Base-by-base conservation (phyloP, 176 grass and related monocot species). In the Elymus sibiricus region DNA sequence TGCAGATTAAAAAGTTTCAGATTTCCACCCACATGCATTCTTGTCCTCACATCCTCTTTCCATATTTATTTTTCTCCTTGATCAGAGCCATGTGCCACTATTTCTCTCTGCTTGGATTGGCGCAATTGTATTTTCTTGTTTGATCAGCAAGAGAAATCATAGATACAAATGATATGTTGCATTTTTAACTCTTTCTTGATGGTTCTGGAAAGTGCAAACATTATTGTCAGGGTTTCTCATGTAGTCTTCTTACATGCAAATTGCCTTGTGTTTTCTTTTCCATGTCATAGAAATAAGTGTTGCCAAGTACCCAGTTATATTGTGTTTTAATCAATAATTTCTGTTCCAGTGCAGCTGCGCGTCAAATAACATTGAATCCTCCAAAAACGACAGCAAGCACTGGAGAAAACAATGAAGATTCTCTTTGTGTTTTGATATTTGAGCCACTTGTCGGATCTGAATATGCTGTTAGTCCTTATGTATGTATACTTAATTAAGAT, bases 321-420 rank as follows among this genome's bases (percentile, higher is more conserved):
- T 19, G 37, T 91, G 31, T 79, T 69, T 37, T 91, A 87, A 89
- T 88, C 21, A 25, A 73, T 38, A 27, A 29, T 11, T 49, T 85
- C 17, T 75, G 29, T 91, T 94, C 82, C 92, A 97, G 95, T 93
- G 69, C 92, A 95, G 95, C 90, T 91, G 95, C 92, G 62, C 88
- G 86, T 59, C 90, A 93, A 77, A 88, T 95, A 70, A 91, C 90
- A 53, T 83, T 97, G 78, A 93, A 85, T 64, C 71, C 92, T 51
- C 73, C 64, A 24, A 90, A 90, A 87, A 92, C 76, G 27, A 80
- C 13, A 10, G 70, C 58, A 43, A 80, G 65, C 24, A 47, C 27
- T n/a, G 90, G 66, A 72, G 75, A 86, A 56, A 90, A 79, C 22
- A 53, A 79, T 70, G 90, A 86, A 64, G 84, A 86, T 78, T 79